Conservation (phyloP, 1,284 basidiomycete species). For the Marasmius oreades region DNA sequence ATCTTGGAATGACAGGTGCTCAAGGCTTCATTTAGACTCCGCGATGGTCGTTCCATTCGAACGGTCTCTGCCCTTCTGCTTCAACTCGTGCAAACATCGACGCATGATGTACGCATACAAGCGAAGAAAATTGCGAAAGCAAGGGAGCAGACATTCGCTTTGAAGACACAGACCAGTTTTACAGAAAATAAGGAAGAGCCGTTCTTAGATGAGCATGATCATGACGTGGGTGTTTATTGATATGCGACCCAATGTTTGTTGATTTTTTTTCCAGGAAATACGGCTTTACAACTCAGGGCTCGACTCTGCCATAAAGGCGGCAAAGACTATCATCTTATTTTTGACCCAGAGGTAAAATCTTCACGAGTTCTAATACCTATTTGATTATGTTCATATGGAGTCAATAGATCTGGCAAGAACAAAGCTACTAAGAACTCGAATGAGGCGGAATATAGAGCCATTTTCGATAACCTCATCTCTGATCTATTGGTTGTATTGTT, state of each 20-base stretch:
- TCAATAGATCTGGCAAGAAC: slow-evolving; percentile 66
- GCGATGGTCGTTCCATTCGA: slow-evolving; percentile 83
- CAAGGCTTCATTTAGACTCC: slow-evolving; percentile 42
- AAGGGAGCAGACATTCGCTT: slow-evolving; percentile 56
- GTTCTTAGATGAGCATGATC: slow-evolving; percentile 63
- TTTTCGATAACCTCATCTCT: slow-evolving; percentile 86
- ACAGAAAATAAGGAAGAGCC: slow-evolving; percentile 37
- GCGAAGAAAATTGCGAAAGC: slow-evolving; percentile 58
- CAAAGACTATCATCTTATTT: slow-evolving; percentile 81
- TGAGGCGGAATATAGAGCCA: slow-evolving; percentile 86
- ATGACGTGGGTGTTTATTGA: slow-evolving; percentile 41
- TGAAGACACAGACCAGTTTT: slow-evolving; percentile 57
- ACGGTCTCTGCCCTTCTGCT: slow-evolving; percentile 90
- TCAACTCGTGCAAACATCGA: slow-evolving; percentile 93
- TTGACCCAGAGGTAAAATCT: slow-evolving; percentile 67
- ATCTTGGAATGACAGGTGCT: background rate
- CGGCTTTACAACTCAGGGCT: slow-evolving; percentile 61
- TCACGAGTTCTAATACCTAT: background rate
- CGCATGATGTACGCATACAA: slow-evolving; percentile 70
- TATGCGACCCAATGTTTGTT: slow-evolving; percentile 1
- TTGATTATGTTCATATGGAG: background rate
- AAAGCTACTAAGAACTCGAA: slow-evolving; percentile 85
- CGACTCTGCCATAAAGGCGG: slow-evolving; percentile 80
- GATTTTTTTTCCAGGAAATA: slow-evolving; percentile 47
- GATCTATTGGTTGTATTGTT: slow-evolving; percentile 89